A percentile compares a stretch with the other conserved stretches of the same genome.
Evolutionary conservation across 805 yeast species (phyloP).

Genomic region (Yamadazyma scolyti): DNA sequence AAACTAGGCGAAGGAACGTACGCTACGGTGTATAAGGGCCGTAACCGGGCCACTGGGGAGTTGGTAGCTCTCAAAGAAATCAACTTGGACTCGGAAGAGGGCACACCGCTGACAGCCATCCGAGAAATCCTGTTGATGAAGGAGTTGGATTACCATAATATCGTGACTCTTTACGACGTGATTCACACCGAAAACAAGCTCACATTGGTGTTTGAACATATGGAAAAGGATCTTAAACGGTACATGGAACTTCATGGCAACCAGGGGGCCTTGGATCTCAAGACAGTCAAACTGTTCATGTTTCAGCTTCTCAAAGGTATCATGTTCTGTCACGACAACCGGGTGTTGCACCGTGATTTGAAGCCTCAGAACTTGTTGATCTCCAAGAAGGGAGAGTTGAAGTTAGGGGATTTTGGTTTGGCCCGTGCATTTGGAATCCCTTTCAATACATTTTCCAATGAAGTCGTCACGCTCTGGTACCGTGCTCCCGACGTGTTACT

Average conservation of each 20-base stretch:
- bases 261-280: slow-evolving; percentile 69
- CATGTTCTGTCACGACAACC: slow-evolving; percentile 78
- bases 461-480: slow-evolving; percentile 97
- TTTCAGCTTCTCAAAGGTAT: slow-evolving; percentile 89
- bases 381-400: slow-evolving; percentile 83
- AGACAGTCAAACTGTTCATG: slow-evolving; percentile 85
- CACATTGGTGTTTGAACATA: slow-evolving; percentile 86
- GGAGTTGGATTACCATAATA: slow-evolving; percentile 89
- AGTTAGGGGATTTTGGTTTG: slow-evolving; percentile 93
- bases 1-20: slow-evolving; percentile 94
- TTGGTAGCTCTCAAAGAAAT: slow-evolving; percentile 94
- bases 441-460: slow-evolving; percentile 94
- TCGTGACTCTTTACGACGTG: slow-evolving; percentile 89
- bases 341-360: slow-evolving; percentile 81
- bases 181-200: slow-evolving; percentile 95
- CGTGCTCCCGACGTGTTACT: slow-evolving; percentile 95
- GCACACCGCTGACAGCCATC: slow-evolving; percentile 97
- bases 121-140: slow-evolving; percentile 94
- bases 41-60: slow-evolving; percentile 81
- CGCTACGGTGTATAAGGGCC: slow-evolving; percentile 97
- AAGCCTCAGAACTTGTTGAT: slow-evolving; percentile 95
- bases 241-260: slow-evolving; percentile 88
- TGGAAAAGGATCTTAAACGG: slow-evolving; percentile 90
- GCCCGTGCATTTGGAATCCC: slow-evolving; percentile 99
- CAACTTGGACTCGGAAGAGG: slow-evolving; percentile 92